A percentile compares a stretch with the other conserved stretches of the same genome.
phyloP scores from a whole-genome alignment of 306 rosid genomes.

The Rosa lucieae region DNA sequence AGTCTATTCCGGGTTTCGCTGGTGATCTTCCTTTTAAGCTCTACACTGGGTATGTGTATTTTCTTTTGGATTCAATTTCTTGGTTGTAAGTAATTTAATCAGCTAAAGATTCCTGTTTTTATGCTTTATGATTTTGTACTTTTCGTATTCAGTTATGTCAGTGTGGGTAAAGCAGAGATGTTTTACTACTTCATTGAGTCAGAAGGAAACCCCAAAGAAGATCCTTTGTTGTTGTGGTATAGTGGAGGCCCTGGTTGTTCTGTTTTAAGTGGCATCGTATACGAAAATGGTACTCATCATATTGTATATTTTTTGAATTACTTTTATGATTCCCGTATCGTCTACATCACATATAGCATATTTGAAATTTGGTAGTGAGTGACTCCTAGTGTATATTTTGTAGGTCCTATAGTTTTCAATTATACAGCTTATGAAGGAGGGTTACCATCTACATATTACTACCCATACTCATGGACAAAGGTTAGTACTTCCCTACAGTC shows the following conservation, averaged over 20 bases:
- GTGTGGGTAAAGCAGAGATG: slow-evolving; percentile 3
- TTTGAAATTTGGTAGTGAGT: neutral
- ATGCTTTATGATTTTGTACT: neutral
- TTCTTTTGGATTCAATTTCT: neutral
- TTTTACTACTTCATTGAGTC: slow-evolving; percentile 30
- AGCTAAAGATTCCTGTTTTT: neutral
- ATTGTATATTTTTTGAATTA: neutral
- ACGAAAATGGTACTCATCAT: slow-evolving; percentile 9
- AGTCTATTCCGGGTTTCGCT: slow-evolving; percentile 19
- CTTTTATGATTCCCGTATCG: too few relatives aligned
- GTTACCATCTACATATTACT: slow-evolving; percentile 11
- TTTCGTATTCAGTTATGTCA: neutral
- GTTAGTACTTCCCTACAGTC: slow-evolving; percentile 2
- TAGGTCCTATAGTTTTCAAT: slow-evolving; percentile 28
- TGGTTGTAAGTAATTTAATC: neutral
- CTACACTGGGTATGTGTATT: slow-evolving; percentile 21
- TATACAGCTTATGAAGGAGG: slow-evolving; percentile 5
- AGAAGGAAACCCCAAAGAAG: slow-evolving; percentile 14
- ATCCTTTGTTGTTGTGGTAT: slow-evolving; percentile 18
- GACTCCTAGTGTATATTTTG: neutral
- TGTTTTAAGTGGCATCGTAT: slow-evolving; percentile 14
- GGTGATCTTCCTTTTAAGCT: slow-evolving; percentile 31
- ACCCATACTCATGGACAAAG: slow-evolving; percentile 26
- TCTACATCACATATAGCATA: neutral
- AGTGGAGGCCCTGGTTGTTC: slow-evolving; percentile 29